Evolutionary conservation across 495 filamentous ascomycete genomes (phyloP), one percentile per base, ranked within the genome.

Genomic region (Choiromyces venosus): DNA sequence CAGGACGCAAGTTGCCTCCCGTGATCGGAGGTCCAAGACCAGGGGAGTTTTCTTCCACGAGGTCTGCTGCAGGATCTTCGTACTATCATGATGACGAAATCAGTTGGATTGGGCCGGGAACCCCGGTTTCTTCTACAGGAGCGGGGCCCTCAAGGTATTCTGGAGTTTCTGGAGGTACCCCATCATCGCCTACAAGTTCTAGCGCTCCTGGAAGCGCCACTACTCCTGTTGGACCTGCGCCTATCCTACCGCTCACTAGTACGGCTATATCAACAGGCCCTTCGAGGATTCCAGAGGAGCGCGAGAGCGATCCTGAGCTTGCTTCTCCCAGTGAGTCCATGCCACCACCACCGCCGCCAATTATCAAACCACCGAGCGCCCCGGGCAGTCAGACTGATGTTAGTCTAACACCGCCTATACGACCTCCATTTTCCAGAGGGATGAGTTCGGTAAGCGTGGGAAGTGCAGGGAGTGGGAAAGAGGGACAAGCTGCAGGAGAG

Each of bases 1-100:
- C 76, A 21, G 79, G 79, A 38, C 76, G 79, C 44, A 81, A 75
- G 56, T 52, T 81, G 10, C 64, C 70, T 6, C 79, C 79, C 40
- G 79, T 75, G 44, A 75, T 81, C 42, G 79, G 79, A 9, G 79
- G 79, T 12, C 79, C 79, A 33, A 73, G 79, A 10, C 79, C 79
- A 38, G 76, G 40, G 10, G 52, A 61, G 25, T 75, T 71, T 74
- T 44, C 68, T 25, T 73, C 78, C 7, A 70, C 69, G 8, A 66
- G 72, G 37, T 80, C 80, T 68, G 75, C 73, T 44, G 73, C 68
- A 35, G 70, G 70, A 21, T 81, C 79, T 73, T 75, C 74, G 14
- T 74, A 46, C 67, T 73, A 75, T 76, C 74, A 72, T 6, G 78
- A 80, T 73, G 79, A 78, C 29, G 75, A 69, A 37, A 72, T 69